These are phyloP conservation scores for Trametes elegans DNA, from an alignment of 768 basidiomycete species.

Conservation along the genomic window DNA sequence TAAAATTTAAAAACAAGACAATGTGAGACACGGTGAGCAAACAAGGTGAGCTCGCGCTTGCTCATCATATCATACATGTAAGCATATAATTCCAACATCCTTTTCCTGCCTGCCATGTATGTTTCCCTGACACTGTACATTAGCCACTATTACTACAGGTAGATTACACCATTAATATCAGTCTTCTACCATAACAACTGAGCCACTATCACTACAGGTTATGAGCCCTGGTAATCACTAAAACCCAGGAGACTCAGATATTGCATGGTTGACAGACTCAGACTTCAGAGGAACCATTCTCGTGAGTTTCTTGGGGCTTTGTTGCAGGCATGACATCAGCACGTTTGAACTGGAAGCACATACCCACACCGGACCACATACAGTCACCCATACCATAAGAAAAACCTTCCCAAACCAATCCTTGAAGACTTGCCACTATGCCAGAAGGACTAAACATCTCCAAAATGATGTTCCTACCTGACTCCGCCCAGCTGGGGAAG, in stretches of 20 bases:
- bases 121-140: too few relatives aligned
- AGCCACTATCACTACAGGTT: too few relatives aligned
- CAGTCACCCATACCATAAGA: not conserved
- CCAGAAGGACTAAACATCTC: not conserved
- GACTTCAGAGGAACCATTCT: not conserved
- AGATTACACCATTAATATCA: too few relatives aligned
- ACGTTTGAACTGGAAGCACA: not conserved
- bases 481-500: not conserved
- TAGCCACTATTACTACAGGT: too few relatives aligned
- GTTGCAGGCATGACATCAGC: not conserved
- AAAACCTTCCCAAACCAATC: not conserved
- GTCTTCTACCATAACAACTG: too few relatives aligned
- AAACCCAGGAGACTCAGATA: not conserved
- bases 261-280: not conserved
- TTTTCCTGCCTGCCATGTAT: too few relatives aligned
- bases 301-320: not conserved
- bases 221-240: not conserved
- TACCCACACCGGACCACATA: not conserved
- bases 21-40: too few relatives aligned
- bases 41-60: too few relatives aligned
- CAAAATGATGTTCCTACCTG: not conserved
- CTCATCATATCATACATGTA: too few relatives aligned
- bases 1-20: too few relatives aligned
- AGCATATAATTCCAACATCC: too few relatives aligned
- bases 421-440: not conserved